Conservation (phyloP, 306 rosid genomes). For the Sicyos baderoa region DNA sequence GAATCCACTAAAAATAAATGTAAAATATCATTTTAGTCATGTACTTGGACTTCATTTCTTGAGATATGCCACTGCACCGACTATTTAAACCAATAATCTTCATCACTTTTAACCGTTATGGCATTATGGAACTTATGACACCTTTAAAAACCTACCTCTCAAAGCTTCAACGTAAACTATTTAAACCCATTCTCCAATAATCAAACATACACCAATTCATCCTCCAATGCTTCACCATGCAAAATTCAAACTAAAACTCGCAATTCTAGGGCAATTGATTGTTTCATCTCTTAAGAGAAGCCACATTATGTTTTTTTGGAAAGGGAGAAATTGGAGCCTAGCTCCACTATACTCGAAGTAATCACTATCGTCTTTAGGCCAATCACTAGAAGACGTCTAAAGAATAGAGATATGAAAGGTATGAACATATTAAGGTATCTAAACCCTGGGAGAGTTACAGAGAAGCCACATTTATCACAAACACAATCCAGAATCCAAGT, state of each 20-base stretch:
- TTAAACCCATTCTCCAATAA: neutral
- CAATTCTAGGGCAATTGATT: neutral
- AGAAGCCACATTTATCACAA: neutral
- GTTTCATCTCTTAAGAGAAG: neutral
- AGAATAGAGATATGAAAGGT: no score
- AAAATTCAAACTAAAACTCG: neutral
- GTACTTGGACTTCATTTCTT: no score
- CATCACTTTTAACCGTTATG: neutral
- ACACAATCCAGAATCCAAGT: neutral
- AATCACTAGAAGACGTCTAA: no score
- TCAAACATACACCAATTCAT: neutral
- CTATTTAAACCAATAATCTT: neutral
- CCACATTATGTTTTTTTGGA: no score
- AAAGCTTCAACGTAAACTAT: neutral
- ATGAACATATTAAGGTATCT: no score
- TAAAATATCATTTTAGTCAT: no score
- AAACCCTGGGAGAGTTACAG: no score
- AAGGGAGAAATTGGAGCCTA: no score
- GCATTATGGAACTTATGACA: neutral
- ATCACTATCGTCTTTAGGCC: no score
- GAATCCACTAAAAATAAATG: no score
- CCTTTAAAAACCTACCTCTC: neutral
- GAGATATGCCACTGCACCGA: no score
- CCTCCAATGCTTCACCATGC: neutral
- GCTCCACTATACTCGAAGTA: no score